Conservation (phyloP, 371 early-diverging fungal genomes). For the Modicella reniformis region DNA sequence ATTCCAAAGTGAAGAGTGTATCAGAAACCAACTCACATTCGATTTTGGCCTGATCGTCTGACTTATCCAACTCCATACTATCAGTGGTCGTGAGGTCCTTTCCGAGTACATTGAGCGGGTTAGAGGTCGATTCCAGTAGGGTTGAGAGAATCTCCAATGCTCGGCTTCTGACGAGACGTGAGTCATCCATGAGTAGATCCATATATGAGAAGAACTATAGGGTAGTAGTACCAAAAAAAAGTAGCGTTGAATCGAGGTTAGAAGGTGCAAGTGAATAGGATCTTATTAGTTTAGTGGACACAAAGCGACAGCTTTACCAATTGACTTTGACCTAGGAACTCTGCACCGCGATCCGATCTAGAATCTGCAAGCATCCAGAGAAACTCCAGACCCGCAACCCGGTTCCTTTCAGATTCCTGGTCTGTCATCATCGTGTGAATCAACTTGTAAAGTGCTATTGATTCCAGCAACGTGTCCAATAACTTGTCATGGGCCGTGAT, state of each 20-base stretch:
- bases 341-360: slow-evolving; percentile 35
- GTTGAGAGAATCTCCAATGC: slow-evolving; percentile 50
- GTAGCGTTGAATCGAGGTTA: too few species aligned
- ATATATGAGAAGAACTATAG: slow-evolving; percentile 42
- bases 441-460: slow-evolving; percentile 39
- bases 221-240: background rate
- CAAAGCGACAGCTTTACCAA: slow-evolving; percentile 15
- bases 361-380: slow-evolving; percentile 47
- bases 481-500: slow-evolving; percentile 45
- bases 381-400: slow-evolving; percentile 53
- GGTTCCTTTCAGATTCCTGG: slow-evolving; percentile 41
- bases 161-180: slow-evolving; percentile 53
- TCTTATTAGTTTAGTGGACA: background rate
- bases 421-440: slow-evolving; percentile 51
- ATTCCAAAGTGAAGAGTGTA: too few species aligned
- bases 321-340: slow-evolving; percentile 48
- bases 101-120: slow-evolving; percentile 51
- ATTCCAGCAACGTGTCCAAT: slow-evolving; percentile 37
- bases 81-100: slow-evolving; percentile 11
- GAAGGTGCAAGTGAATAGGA: background rate
- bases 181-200: slow-evolving; percentile 55
- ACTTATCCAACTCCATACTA: slow-evolving; percentile 32
- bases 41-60: slow-evolving; percentile 31
- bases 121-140: slow-evolving; percentile 39
- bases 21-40: slow-evolving; percentile 27